Evolutionary conservation across 2,329 filamentous ascomycete species (phyloP).

Genomic region (Delphinella strobiligena): DNA sequence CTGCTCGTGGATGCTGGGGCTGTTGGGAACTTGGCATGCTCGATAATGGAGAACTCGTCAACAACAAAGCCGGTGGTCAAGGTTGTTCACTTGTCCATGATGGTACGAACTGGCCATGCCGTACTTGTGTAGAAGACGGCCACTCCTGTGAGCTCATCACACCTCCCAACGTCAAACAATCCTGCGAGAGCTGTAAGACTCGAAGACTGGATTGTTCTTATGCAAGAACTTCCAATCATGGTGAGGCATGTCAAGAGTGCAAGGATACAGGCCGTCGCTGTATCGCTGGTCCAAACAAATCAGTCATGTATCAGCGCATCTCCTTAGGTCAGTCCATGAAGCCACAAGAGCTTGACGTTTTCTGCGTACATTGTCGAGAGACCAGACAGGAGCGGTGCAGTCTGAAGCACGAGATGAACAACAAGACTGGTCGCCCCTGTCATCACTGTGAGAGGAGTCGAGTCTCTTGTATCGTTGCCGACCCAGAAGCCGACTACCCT

Average conservation of each 20-base stretch:
- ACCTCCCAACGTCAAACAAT: constrained; percentile 20
- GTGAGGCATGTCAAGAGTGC: constrained; percentile 23
- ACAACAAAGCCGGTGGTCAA: not conserved
- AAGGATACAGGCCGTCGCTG: constrained; percentile 17
- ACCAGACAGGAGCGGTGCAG: constrained; percentile 9
- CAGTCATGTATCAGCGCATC: constrained; percentile 2
- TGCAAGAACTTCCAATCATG: constrained; percentile 14
- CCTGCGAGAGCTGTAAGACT: constrained; percentile 23
- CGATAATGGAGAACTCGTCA: not conserved
- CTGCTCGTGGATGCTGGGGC: constrained; percentile 18
- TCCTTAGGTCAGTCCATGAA: constrained; percentile 11
- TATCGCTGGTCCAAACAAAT: constrained; percentile 24
- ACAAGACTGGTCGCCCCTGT: constrained; percentile 10
- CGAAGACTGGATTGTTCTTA: constrained; percentile 23
- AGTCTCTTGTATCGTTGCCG: constrained; percentile 5
- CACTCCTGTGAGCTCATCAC: constrained; percentile 25
- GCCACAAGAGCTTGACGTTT: too few relatives aligned
- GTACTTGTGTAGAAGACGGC: constrained; percentile 19
- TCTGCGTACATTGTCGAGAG: constrained; percentile 4
- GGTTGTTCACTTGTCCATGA: constrained; percentile 24
- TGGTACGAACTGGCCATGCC: constrained; percentile 25
- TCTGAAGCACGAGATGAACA: constrained; percentile 3
- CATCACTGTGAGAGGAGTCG: constrained; percentile 8
- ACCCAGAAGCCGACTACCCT: not conserved
- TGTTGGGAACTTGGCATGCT: constrained; percentile 17